These are phyloP conservation scores for Cercophora newfieldiana DNA, from an alignment of 495 filamentous ascomycete genomes.

Conservation along the genomic window DNA sequence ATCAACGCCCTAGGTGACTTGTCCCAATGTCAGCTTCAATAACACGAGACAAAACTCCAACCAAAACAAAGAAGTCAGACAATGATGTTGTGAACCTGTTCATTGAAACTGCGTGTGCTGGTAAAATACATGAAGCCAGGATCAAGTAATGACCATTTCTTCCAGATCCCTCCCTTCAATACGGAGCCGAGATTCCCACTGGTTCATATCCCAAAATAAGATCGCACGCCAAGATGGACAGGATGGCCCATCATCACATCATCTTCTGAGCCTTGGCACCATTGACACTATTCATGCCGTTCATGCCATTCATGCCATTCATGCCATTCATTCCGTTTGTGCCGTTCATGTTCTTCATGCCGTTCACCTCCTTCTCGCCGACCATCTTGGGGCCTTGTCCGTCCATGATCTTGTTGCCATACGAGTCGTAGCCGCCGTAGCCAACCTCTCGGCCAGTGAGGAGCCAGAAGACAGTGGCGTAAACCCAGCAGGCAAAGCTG, in stretches of 20 bases:
- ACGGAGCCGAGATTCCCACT: neutral
- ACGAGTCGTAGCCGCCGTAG: slow-evolving; percentile 11
- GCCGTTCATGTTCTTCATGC: neutral
- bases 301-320: neutral
- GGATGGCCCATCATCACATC: neutral
- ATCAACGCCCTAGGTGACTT: too few relatives aligned
- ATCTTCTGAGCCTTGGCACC: neutral
- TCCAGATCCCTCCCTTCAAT: neutral
- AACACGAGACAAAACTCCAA: neutral
- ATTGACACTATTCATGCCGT: too few relatives aligned
- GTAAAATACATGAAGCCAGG: neutral
- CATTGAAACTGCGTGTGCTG: neutral
- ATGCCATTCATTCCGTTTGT: neutral
- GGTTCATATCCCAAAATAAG: neutral
- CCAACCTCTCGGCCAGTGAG: slow-evolving; percentile 17
- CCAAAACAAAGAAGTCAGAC: neutral
- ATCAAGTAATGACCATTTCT: neutral
- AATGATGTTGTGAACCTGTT: neutral
- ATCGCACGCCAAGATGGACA: neutral
- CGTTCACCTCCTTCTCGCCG: neutral
- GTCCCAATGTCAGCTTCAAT: neutral
- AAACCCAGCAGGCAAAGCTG: slow-evolving; percentile 28
- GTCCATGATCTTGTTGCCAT: slow-evolving; percentile 6
- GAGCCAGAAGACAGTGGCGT: slow-evolving; percentile 15
- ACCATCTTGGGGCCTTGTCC: neutral